Conservation (phyloP, 768 basidiomycete species). For the Lactarius vividus region DNA sequence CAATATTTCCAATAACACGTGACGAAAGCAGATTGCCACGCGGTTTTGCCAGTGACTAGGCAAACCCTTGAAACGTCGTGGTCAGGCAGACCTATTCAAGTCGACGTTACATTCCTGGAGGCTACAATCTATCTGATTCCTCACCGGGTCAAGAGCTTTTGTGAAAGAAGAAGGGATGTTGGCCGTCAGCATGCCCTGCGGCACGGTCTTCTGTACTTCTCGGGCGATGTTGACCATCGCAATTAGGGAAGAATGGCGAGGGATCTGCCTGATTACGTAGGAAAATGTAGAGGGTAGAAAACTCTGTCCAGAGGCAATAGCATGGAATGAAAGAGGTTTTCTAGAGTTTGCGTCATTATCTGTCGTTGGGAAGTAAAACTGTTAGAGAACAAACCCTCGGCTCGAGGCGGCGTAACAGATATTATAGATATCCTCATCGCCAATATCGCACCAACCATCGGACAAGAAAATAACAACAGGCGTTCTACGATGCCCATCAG, state of each 20-base stretch:
- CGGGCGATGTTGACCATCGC: constrained; percentile 51
- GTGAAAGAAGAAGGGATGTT: constrained; percentile 46
- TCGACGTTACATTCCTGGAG: not conserved
- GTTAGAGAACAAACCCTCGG: constrained; percentile 38
- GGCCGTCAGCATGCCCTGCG: constrained; percentile 37
- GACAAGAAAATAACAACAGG: constrained; percentile 57
- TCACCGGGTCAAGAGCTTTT: constrained; percentile 50
- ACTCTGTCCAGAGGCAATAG: constrained; percentile 50
- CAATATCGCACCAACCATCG: constrained; percentile 47
- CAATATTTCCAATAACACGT: too few relatives aligned
- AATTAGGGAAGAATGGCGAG: constrained; percentile 34
- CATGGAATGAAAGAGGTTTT: constrained; percentile 53
- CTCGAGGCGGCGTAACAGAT: constrained; percentile 44
- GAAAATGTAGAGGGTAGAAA: not conserved
- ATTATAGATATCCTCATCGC: constrained; percentile 39
- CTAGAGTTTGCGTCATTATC: constrained; percentile 32
- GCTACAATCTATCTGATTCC: constrained; percentile 16
- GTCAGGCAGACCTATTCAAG: constrained; percentile 47
- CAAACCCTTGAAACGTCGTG: constrained; percentile 55
- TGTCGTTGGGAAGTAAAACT: not conserved
- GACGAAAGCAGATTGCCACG: constrained; percentile 43
- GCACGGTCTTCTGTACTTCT: constrained; percentile 45
- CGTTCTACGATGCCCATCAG: constrained; percentile 34
- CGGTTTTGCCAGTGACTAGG: constrained; percentile 54
- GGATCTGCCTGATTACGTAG: not conserved